Evolutionary conservation across 768 basidiomycete species (phyloP).

Genomic region (Hemileccinum rubropunctum): DNA sequence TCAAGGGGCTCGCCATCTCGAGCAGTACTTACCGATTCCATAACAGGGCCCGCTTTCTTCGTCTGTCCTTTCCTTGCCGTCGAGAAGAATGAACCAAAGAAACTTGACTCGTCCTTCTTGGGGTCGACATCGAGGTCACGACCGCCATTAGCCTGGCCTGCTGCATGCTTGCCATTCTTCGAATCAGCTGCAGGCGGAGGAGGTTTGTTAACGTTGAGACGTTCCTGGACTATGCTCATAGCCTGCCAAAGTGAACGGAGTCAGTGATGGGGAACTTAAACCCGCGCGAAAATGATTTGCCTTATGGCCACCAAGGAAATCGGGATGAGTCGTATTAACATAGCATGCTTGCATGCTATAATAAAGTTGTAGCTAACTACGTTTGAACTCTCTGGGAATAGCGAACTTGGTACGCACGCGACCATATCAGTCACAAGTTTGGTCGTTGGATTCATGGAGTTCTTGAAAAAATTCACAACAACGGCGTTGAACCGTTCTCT

Average conservation of each 20-base stretch:
- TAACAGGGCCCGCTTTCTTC: constrained; percentile 56
- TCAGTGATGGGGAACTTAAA: neutral
- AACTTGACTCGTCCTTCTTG: constrained; percentile 87
- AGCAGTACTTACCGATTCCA: constrained; percentile 52
- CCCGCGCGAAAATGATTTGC: constrained; percentile 29
- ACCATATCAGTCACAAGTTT: constrained; percentile 95
- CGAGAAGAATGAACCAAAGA: constrained; percentile 96
- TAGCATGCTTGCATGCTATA: constrained; percentile 96
- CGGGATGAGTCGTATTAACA: constrained; percentile 98
- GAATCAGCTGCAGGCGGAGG: constrained; percentile 55
- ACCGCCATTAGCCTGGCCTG: constrained; percentile 80
- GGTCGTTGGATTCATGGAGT: constrained; percentile 88
- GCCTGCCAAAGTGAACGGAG: constrained; percentile 50
- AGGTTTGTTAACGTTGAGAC: constrained; percentile 78
- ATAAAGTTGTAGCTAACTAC: constrained; percentile 2
- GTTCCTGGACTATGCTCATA: constrained; percentile 82
- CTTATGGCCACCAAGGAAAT: constrained; percentile 96
- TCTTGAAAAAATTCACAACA: constrained; percentile 97
- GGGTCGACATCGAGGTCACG: constrained; percentile 90
- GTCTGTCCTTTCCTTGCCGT: constrained; percentile 58
- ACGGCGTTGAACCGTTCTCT: constrained; percentile 94
- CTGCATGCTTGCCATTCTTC: constrained; percentile 62
- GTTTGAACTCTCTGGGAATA: neutral
- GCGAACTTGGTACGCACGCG: constrained; percentile 50
- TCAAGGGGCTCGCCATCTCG: constrained; percentile 13